Base-by-base conservation (phyloP, 2,329 filamentous ascomycete genomes). In the Penicillium occitanis region DNA sequence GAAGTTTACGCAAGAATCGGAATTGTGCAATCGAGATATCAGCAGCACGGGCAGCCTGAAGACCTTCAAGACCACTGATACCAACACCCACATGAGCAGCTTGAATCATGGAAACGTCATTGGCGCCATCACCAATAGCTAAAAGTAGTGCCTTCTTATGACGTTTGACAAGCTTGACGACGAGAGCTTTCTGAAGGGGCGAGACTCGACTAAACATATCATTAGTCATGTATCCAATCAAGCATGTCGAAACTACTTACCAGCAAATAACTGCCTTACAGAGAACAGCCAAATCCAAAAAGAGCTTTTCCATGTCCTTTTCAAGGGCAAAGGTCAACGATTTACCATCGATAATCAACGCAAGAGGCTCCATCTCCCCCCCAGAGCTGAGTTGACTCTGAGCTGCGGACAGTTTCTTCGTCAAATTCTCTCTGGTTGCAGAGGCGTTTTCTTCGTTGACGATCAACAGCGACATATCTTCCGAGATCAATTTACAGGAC, bases 81-180 rank as follows among this genome's bases (percentile, higher is more conserved):
- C 95, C 95, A 53, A 99, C 92, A 70, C 95, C 95, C 70, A 99
- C 96, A 76, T 99, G 95, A 13, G 95, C 95, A 11, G 95, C 95
- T 82, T 99, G 95, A 64, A 99, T 99, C 95, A 99, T 99, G 19
- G 94, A 97, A n/a, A 99, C 95, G 74, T 99, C 95, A 80, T 99
- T 99, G 57, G 95, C 95, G 70, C 95, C 95, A 73, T 99, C 95
- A 71, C 95, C 95, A 76, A 99, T 97, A 61, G 95, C 95, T 61
- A 99, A 87, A 63, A 97, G 88, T 71, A 99, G 93, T 13, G 92
- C 88, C 76, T 97, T 91, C 71, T 95, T 87, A 77, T 97, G 92
- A 71, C 93, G 92, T 81, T 98, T 99, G 75, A 99, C 95, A 70
- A 98, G 87, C 83, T 99, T 99, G 71, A 99, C 95, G 25, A 99